These are phyloP conservation scores for Taphrina flavorubra DNA, from an alignment of 1,139 yeast genomes.

Conservation along the genomic window DNA sequence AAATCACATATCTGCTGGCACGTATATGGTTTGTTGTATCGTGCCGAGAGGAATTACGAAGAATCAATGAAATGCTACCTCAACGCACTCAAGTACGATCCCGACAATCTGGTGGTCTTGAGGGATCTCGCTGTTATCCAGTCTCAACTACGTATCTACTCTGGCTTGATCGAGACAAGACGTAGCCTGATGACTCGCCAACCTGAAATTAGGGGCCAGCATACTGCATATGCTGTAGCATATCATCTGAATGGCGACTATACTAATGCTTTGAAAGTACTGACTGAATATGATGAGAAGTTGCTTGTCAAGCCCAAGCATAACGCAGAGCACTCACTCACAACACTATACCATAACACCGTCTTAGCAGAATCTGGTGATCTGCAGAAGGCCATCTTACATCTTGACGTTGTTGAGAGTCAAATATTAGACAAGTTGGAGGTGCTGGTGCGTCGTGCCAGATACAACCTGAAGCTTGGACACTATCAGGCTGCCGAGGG, in stretches of 20 bases:
- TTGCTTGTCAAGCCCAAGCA: conserved; percentile 26
- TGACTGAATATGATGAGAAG: conserved; percentile 48
- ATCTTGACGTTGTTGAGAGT: conserved; percentile 61
- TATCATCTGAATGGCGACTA: conserved; percentile 75
- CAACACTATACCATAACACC: conserved; percentile 66
- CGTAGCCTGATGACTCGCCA: conserved; percentile 71
- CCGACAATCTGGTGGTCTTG: conserved; percentile 76
- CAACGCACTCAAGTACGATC: conserved; percentile 78
- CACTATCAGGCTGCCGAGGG: conserved; percentile 65
- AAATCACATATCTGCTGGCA: conserved; percentile 77
- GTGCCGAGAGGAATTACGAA: conserved; percentile 69
- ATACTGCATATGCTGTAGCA: conserved; percentile 90
- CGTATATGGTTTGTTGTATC: conserved; percentile 81
- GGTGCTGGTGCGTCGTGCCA: conserved; percentile 67
- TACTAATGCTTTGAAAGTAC: conserved; percentile 70
- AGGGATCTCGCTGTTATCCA: conserved; percentile 83
- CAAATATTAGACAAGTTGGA: conserved; percentile 63
- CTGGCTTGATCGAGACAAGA: conserved; percentile 63
- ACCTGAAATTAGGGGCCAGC: conserved; percentile 86
- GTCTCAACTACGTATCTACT: conserved; percentile 77
- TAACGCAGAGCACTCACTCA: conserved; percentile 49
- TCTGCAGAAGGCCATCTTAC: conserved; percentile 65
- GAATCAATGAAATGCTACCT: conserved; percentile 83
- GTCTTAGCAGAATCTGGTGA: conserved; percentile 71
- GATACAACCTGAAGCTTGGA: conserved; percentile 59